A percentile compares a stretch with the other conserved stretches of the same genome.
Evolutionary conservation across 495 filamentous ascomycete species (phyloP).

Genomic region (Xylaria intraflava): DNA sequence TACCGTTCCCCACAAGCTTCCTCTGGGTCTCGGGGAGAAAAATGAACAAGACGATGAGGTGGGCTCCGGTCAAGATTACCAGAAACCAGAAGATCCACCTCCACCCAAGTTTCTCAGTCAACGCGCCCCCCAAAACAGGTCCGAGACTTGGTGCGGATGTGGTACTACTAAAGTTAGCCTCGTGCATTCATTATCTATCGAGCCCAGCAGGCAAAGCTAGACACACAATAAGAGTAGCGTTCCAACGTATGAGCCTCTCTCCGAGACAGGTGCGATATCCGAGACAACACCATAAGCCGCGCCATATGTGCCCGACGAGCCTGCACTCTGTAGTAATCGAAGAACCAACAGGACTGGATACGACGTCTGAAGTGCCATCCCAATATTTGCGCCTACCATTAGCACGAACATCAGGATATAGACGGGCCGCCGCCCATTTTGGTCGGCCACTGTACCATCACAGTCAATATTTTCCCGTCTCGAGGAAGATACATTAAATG

Average conservation of each 20-base stretch:
- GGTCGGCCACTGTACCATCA: too few species aligned
- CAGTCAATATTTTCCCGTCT: too few species aligned
- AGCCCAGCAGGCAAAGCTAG: too few species aligned
- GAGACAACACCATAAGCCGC: background rate
- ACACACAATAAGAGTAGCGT: too few species aligned
- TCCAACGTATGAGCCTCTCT: too few species aligned
- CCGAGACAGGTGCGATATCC: too few species aligned
- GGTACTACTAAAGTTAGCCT: too few species aligned
- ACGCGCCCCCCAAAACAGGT: background rate
- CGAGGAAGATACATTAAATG: too few species aligned
- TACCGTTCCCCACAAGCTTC: slow-evolving; percentile 14
- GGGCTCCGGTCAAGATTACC: background rate
- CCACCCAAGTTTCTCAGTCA: background rate
- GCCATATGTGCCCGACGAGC: background rate
- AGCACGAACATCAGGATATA: slow-evolving; percentile 13
- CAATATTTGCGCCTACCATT: slow-evolving; percentile 4
- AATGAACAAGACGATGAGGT: background rate
- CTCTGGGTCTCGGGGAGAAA: slow-evolving; percentile 8
- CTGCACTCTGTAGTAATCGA: background rate
- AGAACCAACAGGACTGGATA: background rate
- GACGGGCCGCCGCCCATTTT: slow-evolving; percentile 36
- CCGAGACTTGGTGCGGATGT: background rate
- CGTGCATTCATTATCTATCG: too few species aligned
- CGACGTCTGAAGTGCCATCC: background rate
- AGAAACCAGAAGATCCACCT: slow-evolving; percentile 1